Conservation (phyloP, 805 yeast species). For the Tetrapisispora arboricola region DNA sequence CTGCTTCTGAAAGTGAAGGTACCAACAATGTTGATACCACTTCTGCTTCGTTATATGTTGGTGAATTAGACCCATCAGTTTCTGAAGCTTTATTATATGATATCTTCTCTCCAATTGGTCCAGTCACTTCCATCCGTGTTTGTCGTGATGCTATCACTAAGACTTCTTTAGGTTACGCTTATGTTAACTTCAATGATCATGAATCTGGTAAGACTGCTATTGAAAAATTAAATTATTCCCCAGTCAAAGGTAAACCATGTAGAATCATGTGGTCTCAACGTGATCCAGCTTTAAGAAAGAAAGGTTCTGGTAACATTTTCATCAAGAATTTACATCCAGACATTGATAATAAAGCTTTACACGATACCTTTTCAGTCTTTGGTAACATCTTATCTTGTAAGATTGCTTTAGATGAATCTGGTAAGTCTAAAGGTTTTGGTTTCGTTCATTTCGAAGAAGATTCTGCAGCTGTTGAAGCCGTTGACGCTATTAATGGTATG, state of each 20-base stretch:
- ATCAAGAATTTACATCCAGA: conserved; percentile 97
- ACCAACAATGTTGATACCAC: conserved; percentile 34
- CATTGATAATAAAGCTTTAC: conserved; percentile 96
- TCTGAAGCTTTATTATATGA: conserved; percentile 93
- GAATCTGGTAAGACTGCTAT: conserved; percentile 90
- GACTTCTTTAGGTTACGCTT: conserved; percentile 96
- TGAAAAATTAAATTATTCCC: conserved; percentile 89
- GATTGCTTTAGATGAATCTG: conserved; percentile 89
- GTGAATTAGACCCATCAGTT: conserved; percentile 88
- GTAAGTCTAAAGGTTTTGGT: conserved; percentile 91
- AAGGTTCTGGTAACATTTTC: conserved; percentile 93
- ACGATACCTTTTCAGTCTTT: conserved; percentile 94
- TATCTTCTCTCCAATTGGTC: conserved; percentile 88
- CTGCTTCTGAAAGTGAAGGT: conserved; percentile 12
- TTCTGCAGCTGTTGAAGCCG: conserved; percentile 89
- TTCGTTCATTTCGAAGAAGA: conserved; percentile 92
- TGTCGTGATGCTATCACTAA: conserved; percentile 97
- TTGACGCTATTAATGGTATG: conserved; percentile 98
- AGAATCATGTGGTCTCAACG: conserved; percentile 99
- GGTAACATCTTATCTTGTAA: conserved; percentile 94
- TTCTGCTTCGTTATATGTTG: conserved; percentile 88
- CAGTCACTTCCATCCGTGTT: conserved; percentile 93
- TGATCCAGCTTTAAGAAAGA: conserved; percentile 90
- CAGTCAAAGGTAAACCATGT: conserved; percentile 91
- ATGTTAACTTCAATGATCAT: conserved; percentile 85